These are phyloP conservation scores for Cordyceps fumosorosea DNA, from an alignment of 2,329 filamentous ascomycete species.

Conservation along the genomic window DNA sequence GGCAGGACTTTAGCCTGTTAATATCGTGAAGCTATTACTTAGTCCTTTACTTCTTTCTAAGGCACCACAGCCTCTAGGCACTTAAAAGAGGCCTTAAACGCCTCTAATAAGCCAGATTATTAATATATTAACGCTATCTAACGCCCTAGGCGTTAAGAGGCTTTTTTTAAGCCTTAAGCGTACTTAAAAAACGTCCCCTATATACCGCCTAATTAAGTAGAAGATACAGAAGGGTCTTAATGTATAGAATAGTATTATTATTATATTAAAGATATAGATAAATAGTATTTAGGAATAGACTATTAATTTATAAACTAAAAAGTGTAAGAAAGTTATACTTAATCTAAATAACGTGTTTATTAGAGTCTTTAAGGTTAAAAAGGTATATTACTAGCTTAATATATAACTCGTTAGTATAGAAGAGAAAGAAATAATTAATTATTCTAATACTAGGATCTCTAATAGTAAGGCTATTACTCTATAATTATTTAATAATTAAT, in stretches of 20 bases:
- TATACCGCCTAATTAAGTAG: neutral
- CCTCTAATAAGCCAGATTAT: neutral
- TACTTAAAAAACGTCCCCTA: neutral
- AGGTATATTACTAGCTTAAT: neutral
- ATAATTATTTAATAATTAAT: neutral
- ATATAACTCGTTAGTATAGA: neutral
- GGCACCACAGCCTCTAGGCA: too few relatives aligned
- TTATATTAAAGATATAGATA: too few relatives aligned
- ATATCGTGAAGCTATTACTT: neutral
- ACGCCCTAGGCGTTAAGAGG: too few relatives aligned
- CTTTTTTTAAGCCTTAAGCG: neutral
- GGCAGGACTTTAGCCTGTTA: neutral
- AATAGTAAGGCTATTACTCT: neutral
- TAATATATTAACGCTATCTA: neutral
- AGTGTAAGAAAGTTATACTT: too few relatives aligned
- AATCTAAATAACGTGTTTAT: too few relatives aligned
- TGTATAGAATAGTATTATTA: neutral
- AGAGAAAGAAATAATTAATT: neutral
- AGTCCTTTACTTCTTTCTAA: neutral
- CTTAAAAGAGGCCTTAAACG: neutral
- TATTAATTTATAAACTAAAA: too few relatives aligned
- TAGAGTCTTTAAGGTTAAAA: neutral
- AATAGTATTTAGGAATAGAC: too few relatives aligned
- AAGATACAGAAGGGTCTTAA: neutral
- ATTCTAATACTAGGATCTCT: neutral